A percentile compares a stretch with the other conserved stretches of the same genome.
These are phyloP conservation scores for Chrysanthemum seticuspe DNA, from an alignment of 129 eudicot species.

Conservation along the genomic window DNA sequence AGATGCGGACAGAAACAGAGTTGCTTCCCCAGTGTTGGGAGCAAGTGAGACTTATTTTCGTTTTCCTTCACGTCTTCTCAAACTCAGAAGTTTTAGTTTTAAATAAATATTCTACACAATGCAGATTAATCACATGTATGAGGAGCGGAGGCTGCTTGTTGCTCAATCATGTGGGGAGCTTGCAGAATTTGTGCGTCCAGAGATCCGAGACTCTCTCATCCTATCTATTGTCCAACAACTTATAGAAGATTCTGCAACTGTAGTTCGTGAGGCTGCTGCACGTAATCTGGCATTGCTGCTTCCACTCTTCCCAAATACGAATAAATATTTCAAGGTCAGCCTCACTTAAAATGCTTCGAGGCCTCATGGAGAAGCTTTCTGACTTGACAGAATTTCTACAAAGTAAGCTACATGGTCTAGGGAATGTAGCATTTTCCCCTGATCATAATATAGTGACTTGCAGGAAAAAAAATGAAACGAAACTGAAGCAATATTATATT, in stretches of 20 bases:
- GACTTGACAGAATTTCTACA: slow-evolving; percentile 95
- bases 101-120: slow-evolving; percentile 13
- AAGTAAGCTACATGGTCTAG: slow-evolving; percentile 95
- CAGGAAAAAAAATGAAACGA: slow-evolving; percentile 21
- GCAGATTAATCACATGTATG: slow-evolving; percentile 94
- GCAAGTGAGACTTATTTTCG: slow-evolving; percentile 58
- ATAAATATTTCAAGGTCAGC: slow-evolving; percentile 99
- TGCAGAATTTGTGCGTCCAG: slow-evolving; percentile 89
- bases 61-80: slow-evolving; percentile 6
- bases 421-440: slow-evolving; percentile 75
- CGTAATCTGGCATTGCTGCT: slow-evolving; percentile 95
- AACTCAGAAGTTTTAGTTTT: neutral
- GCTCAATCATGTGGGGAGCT: slow-evolving; percentile 99
- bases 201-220: slow-evolving; percentile 96
- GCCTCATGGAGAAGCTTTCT: slow-evolving; percentile 95
- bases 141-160: slow-evolving; percentile 96
- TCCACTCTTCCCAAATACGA: slow-evolving; percentile 90
- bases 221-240: slow-evolving; percentile 91
- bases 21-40: slow-evolving; percentile 99
- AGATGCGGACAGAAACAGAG: slow-evolving; percentile 95
- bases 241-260: slow-evolving; percentile 91
- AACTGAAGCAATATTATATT: slow-evolving; percentile 12
- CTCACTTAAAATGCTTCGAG: slow-evolving; percentile 96
- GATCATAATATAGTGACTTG: slow-evolving; percentile 64
- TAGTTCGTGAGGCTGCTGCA: slow-evolving; percentile 97